A percentile compares a stretch with the other conserved stretches of the same genome.
Evolutionary conservation across 805 yeast genomes (phyloP).

Genomic region (Lipomyces sp.): DNA sequence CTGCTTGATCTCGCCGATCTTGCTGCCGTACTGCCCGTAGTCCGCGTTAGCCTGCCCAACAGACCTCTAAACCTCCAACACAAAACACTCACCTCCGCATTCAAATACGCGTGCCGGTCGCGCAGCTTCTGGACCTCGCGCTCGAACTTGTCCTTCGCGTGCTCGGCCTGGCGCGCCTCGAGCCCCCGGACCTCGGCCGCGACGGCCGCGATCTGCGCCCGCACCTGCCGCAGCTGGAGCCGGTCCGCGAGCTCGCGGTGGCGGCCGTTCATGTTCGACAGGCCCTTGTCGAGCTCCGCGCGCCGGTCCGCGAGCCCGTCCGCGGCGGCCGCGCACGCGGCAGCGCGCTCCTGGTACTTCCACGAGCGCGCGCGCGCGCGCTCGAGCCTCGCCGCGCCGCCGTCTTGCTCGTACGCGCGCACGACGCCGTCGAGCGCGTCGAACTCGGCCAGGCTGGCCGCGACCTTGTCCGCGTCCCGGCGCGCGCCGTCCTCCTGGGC

Average conservation of each 20-base stretch:
- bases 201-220: slow-evolving; percentile 41
- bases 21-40: slow-evolving; percentile 56
- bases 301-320: slow-evolving; percentile 26
- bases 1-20: slow-evolving; percentile 82
- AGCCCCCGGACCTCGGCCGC: slow-evolving; percentile 45
- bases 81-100: slow-evolving; percentile 42
- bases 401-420: neutral
- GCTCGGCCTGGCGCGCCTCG: slow-evolving; percentile 57
- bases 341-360: slow-evolving; percentile 31
- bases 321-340: slow-evolving; percentile 32
- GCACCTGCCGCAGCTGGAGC: slow-evolving; percentile 52
- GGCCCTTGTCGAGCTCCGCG: slow-evolving; percentile 34
- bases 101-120: slow-evolving; percentile 50
- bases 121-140: slow-evolving; percentile 51
- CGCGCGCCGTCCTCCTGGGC: slow-evolving; percentile 22
- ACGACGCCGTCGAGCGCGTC: slow-evolving; percentile 5
- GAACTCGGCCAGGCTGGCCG: slow-evolving; percentile 7
- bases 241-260: slow-evolving; percentile 65
- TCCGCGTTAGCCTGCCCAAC: slow-evolving; percentile 6
- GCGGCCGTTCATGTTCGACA: slow-evolving; percentile 36
- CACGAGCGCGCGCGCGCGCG: slow-evolving; percentile 39
- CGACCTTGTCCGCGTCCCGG: slow-evolving; percentile 3
- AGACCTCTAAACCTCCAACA: neutral
- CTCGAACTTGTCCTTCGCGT: slow-evolving; percentile 59
- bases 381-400: slow-evolving; percentile 31